Percentiles rank a stretch among this genome's conserved stretches.
Conservation (phyloP, 768 basidiomycete genomes). For the Lactarius indigo region DNA sequence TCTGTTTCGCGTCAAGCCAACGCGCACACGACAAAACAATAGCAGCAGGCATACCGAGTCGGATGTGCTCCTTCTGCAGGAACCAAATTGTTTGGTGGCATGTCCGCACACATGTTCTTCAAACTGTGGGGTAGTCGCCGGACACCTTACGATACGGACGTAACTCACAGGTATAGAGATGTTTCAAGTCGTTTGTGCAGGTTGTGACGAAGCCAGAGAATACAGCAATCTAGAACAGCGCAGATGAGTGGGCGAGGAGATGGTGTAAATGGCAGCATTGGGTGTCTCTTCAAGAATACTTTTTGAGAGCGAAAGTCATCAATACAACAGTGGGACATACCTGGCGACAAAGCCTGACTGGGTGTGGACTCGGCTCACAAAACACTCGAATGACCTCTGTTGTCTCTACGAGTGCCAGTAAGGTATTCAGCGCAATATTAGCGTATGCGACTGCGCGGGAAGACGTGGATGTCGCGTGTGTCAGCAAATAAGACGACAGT, state of each 20-base stretch:
- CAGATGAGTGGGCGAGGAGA: slow-evolving; percentile 47
- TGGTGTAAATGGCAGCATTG: slow-evolving; percentile 43
- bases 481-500: slow-evolving; percentile 60
- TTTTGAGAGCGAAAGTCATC: neutral
- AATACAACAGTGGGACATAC: slow-evolving; percentile 33
- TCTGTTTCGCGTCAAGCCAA: slow-evolving; percentile 36
- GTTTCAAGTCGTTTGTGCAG: slow-evolving; percentile 60
- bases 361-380: slow-evolving; percentile 39
- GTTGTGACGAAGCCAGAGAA: slow-evolving; percentile 69
- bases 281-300: slow-evolving; percentile 41
- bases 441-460: slow-evolving; percentile 61
- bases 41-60: slow-evolving; percentile 48
- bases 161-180: slow-evolving; percentile 51
- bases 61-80: slow-evolving; percentile 48
- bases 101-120: slow-evolving; percentile 53
- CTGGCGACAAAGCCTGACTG: slow-evolving; percentile 61
- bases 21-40: neutral
- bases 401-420: slow-evolving; percentile 52
- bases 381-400: slow-evolving; percentile 44
- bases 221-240: slow-evolving; percentile 62
- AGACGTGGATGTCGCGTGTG: slow-evolving; percentile 60
- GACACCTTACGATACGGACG: neutral
- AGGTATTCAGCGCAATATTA: slow-evolving; percentile 49
- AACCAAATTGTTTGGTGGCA: slow-evolving; percentile 56
- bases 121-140: neutral